Evolutionary conservation across 1,284 basidiomycete species (phyloP).

Genomic region (Meripilus lineatus): DNA sequence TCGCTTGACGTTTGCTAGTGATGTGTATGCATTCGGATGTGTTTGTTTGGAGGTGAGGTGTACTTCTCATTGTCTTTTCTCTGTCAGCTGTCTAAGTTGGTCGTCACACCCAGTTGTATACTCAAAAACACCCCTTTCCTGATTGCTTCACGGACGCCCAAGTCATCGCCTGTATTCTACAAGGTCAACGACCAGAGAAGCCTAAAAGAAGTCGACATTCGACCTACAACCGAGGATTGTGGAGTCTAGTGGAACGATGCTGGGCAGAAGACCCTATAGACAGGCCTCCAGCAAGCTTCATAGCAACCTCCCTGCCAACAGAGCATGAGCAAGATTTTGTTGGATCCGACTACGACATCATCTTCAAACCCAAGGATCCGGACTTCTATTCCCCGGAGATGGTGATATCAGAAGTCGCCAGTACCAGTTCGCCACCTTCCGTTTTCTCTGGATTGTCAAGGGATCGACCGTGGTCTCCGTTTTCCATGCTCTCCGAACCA

Average conservation of each 20-base stretch:
- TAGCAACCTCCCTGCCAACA: too few relatives aligned
- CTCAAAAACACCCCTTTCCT: conserved; percentile 4
- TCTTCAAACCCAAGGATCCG: too few relatives aligned
- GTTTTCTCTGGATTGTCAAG: too few relatives aligned
- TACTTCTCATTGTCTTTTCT: not conserved
- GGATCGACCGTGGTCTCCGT: too few relatives aligned
- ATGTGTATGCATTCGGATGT: conserved; percentile 5
- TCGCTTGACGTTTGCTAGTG: conserved; percentile 1
- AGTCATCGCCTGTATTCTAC: conserved; percentile 3
- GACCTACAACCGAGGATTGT: too few relatives aligned
- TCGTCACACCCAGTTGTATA: conserved; percentile 3
- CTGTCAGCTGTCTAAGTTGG: not conserved
- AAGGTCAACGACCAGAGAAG: conserved; percentile 3
- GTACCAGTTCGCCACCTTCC: too few relatives aligned
- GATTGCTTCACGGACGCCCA: not conserved
- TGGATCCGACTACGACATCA: too few relatives aligned
- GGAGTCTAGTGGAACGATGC: not conserved
- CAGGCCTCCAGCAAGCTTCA: not conserved
- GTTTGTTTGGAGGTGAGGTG: conserved; percentile 7
- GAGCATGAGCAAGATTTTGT: too few relatives aligned
- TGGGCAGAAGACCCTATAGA: not conserved
- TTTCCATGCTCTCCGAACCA: too few relatives aligned
- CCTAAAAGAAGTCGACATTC: not conserved
- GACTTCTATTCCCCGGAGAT: too few relatives aligned
- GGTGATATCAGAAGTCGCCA: too few relatives aligned